Evolutionary conservation across 768 basidiomycete genomes (phyloP).

Genomic region (Lentinula guzmanii): DNA sequence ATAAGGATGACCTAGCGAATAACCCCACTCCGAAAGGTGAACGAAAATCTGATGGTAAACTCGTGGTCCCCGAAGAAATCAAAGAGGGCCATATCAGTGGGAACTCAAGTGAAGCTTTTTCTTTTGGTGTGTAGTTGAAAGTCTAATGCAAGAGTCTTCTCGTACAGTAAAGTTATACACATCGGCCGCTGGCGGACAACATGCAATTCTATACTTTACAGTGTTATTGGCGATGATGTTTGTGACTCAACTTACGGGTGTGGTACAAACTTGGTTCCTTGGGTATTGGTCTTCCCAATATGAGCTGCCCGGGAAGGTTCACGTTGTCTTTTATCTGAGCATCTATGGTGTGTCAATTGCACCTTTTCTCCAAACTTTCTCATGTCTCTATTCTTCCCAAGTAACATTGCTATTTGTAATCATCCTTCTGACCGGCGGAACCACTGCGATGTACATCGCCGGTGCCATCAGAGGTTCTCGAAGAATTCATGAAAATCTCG

Average conservation of each 20-base stretch:
- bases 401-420: conserved; percentile 9
- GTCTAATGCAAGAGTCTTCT: neutral
- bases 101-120: conserved; percentile 18
- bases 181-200: conserved; percentile 10
- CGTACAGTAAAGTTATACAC: conserved; percentile 14
- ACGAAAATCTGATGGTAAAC: conserved; percentile 28
- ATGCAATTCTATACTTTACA: conserved; percentile 11
- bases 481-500: conserved; percentile 33
- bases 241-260: conserved; percentile 9
- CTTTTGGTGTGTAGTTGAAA: neutral
- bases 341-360: conserved; percentile 5
- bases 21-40: neutral
- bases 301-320: conserved; percentile 15
- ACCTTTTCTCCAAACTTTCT: conserved; percentile 7
- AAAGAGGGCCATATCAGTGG: conserved; percentile 39
- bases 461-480: conserved; percentile 34
- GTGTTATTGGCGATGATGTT: conserved; percentile 15
- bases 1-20: neutral
- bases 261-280: conserved; percentile 14
- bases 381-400: neutral
- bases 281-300: conserved; percentile 15
- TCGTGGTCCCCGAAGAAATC: conserved; percentile 42
- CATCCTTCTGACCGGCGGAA: conserved; percentile 25
- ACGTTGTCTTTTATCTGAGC: conserved; percentile 7
- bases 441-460: conserved; percentile 20